A percentile compares a stretch with the other conserved stretches of the same genome.
Conservation (phyloP, 495 filamentous ascomycete genomes). For the Apiosordaria backusii region DNA sequence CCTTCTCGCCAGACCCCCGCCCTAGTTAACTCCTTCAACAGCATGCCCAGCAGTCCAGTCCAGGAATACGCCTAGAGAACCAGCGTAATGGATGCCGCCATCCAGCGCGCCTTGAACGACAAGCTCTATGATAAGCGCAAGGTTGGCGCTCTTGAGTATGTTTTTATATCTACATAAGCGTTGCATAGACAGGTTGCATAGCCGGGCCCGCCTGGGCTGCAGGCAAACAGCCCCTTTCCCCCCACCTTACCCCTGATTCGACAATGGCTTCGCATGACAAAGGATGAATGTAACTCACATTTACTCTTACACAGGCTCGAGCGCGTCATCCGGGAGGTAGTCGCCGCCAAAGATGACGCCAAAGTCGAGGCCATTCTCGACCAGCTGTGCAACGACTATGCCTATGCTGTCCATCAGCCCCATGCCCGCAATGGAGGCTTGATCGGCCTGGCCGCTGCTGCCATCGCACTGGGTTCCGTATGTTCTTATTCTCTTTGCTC, state of each 20-base stretch:
- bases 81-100: slow-evolving; percentile 73
- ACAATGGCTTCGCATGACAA: background rate
- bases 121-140: slow-evolving; percentile 98
- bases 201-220: slow-evolving; percentile 2
- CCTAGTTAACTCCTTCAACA: background rate
- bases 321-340: slow-evolving; percentile 81
- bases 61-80: slow-evolving; percentile 8
- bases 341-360: slow-evolving; percentile 69
- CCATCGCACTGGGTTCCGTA: slow-evolving; percentile 91
- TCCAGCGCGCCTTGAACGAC: slow-evolving; percentile 90
- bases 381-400: slow-evolving; percentile 96
- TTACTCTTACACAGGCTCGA: slow-evolving; percentile 52
- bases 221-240: background rate
- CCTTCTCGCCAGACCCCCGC: background rate
- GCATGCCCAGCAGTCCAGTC: slow-evolving; percentile 7
- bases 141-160: slow-evolving; percentile 93
- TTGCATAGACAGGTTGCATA: slow-evolving; percentile 9
- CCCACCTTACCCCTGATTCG: background rate
- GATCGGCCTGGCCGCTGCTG: slow-evolving; percentile 93
- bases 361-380: slow-evolving; percentile 81
- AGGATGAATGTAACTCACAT: background rate
- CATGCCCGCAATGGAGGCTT: slow-evolving; percentile 95
- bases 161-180: slow-evolving; percentile 13
- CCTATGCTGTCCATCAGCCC: slow-evolving; percentile 95
- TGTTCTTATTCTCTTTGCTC: slow-evolving; percentile 33